These are phyloP conservation scores for Colletotrichum magnum DNA, from an alignment of 2,329 filamentous ascomycete species.

Conservation along the genomic window DNA sequence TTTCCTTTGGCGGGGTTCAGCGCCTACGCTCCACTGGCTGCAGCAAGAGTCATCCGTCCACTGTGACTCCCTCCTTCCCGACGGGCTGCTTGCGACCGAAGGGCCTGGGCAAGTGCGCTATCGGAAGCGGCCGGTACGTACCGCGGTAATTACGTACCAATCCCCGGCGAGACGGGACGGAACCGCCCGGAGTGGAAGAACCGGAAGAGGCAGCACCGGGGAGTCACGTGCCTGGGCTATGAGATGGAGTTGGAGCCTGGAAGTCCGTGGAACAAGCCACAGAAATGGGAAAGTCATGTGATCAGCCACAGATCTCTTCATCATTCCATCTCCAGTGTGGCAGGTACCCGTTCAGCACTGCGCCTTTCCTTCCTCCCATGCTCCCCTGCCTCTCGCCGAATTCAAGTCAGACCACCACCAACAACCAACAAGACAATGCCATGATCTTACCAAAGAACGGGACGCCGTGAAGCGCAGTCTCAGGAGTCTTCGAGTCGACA, in stretches of 20 bases:
- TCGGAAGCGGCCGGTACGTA: conserved; percentile 29
- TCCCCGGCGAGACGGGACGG: conserved; percentile 20
- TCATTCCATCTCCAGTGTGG: too few relatives aligned
- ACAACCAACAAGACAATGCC: too few relatives aligned
- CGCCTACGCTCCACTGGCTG: conserved; percentile 6
- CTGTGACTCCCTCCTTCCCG: conserved; percentile 1
- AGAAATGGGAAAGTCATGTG: not conserved
- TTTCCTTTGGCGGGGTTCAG: conserved; percentile 38
- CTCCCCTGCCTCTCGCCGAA: too few relatives aligned
- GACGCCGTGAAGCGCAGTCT: too few relatives aligned
- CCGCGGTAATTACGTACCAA: conserved; percentile 30
- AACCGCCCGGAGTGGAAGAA: conserved; percentile 31
- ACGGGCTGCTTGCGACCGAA: not conserved
- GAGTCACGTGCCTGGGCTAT: not conserved
- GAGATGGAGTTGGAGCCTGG: not conserved
- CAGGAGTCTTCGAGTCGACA: too few relatives aligned
- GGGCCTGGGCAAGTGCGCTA: conserved; percentile 27
- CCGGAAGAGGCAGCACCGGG: conserved; percentile 20
- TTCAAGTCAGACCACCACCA: too few relatives aligned
- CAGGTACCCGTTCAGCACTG: too few relatives aligned
- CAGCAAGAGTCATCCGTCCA: not conserved
- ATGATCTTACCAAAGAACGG: too few relatives aligned
- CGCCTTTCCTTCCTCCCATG: too few relatives aligned
- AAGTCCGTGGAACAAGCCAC: not conserved
- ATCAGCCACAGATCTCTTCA: not conserved